Conservation (phyloP, 352 stramenopile genomes). For the Phytophthora chlamydospora region DNA sequence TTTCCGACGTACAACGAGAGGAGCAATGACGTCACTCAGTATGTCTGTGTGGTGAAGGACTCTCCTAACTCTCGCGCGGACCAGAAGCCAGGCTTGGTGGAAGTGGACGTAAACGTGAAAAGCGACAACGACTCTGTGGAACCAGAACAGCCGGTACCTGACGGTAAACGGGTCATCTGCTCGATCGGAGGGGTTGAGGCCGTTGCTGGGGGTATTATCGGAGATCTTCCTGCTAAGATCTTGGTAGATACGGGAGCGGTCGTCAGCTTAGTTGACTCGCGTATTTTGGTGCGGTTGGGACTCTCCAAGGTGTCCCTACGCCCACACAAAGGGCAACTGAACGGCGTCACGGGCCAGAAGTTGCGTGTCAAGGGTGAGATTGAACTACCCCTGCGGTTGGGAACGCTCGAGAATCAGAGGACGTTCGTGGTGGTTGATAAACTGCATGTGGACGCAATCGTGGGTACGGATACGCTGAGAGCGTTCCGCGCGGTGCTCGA, state of each 20-base stretch:
- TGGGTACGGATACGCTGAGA: no score
- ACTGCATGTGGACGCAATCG: no score
- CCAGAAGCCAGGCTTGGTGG: no score
- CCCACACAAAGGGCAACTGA: conserved; percentile 3
- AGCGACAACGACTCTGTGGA: no score
- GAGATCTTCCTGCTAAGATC: not conserved
- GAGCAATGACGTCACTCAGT: no score
- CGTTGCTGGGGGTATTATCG: not conserved
- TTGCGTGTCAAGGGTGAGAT: conserved; percentile 10
- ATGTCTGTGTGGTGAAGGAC: no score
- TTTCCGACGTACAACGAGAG: no score
- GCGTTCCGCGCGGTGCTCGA: no score
- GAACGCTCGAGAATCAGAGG: not conserved
- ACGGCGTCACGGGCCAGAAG: not conserved
- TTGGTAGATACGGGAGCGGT: conserved; percentile 5
- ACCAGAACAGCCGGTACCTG: no score
- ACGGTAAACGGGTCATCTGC: not conserved
- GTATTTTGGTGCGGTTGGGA: not conserved
- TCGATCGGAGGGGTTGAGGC: not conserved
- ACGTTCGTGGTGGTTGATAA: conserved; percentile 1
- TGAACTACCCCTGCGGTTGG: not conserved
- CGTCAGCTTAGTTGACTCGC: not conserved
- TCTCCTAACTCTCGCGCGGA: no score
- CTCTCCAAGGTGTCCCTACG: not conserved
- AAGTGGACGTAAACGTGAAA: no score